Conservation (phyloP, 176 grass and related monocot species). For the Panicum miliaceum region DNA sequence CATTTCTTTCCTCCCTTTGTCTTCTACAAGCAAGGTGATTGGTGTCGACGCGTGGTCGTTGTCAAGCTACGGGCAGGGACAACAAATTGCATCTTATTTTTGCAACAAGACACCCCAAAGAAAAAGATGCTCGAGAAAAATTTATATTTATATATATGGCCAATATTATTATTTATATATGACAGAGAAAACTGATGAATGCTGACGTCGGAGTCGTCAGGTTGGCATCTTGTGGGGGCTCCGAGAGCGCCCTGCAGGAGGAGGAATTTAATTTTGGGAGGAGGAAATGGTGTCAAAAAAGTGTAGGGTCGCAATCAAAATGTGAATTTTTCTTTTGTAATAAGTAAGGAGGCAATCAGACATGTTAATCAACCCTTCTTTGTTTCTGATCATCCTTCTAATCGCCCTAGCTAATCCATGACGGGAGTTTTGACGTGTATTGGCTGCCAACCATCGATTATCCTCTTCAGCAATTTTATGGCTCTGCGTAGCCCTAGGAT, state of each 20-base stretch:
- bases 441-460: slow-evolving; percentile 47
- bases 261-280: background rate
- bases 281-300: slow-evolving; percentile 22
- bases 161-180: background rate
- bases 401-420: slow-evolving; percentile 31
- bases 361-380: slow-evolving; percentile 10
- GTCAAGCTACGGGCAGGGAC: background rate
- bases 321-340: slow-evolving; percentile 38
- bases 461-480: slow-evolving; percentile 11
- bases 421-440: slow-evolving; percentile 37
- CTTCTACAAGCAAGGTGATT: slow-evolving; percentile 8
- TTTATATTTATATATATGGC: background rate
- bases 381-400: slow-evolving; percentile 8
- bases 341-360: slow-evolving; percentile 52
- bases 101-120: background rate
- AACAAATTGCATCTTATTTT: background rate
- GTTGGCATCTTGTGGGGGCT: slow-evolving; percentile 29
- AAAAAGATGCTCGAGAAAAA: background rate
- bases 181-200: slow-evolving; percentile 6
- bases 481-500: background rate
- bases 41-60: slow-evolving; percentile 16
- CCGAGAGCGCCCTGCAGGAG: slow-evolving; percentile 6
- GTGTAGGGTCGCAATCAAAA: slow-evolving; percentile 25
- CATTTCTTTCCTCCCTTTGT: background rate
- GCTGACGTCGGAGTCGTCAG: slow-evolving; percentile 25